phyloP scores from a whole-genome alignment of 108 stramenopile species.

The Skeletonema tropicum region DNA sequence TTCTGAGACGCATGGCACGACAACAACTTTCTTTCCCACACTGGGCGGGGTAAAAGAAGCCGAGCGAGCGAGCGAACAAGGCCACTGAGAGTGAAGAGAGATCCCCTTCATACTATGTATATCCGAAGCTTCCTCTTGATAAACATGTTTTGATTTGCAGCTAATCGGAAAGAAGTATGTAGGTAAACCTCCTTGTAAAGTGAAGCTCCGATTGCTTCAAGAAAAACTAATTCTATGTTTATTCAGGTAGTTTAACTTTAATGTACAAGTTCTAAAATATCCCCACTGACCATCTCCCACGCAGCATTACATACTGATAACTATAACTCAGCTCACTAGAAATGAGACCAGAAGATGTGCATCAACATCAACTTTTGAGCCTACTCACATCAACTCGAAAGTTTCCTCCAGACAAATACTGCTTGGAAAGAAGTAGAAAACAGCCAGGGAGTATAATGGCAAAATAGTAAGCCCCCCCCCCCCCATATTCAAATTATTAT shows the following conservation, averaged over 20 bases:
- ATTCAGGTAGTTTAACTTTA: conserved; percentile 2
- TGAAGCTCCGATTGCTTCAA: too few species aligned
- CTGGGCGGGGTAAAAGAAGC: too few species aligned
- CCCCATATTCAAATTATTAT: neutral
- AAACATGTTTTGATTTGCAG: too few species aligned
- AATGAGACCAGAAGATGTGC: too few species aligned
- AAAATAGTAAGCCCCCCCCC: neutral
- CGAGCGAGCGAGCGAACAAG: too few species aligned
- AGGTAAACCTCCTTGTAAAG: neutral
- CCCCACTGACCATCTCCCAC: neutral
- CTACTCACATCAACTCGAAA: neutral
- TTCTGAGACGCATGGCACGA: too few species aligned
- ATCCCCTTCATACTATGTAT: too few species aligned
- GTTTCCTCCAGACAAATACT: neutral
- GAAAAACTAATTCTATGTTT: neutral
- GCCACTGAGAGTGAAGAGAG: too few species aligned
- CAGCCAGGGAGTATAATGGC: neutral
- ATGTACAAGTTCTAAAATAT: conserved; percentile 1
- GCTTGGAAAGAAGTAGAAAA: neutral
- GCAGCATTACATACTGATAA: neutral
- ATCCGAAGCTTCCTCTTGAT: too few species aligned
- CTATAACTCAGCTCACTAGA: neutral
- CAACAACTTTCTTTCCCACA: too few species aligned
- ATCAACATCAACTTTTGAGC: neutral
- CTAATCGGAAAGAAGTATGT: neutral